Conservation (phyloP, 2,329 filamentous ascomycete species). For the Claviceps africana region DNA sequence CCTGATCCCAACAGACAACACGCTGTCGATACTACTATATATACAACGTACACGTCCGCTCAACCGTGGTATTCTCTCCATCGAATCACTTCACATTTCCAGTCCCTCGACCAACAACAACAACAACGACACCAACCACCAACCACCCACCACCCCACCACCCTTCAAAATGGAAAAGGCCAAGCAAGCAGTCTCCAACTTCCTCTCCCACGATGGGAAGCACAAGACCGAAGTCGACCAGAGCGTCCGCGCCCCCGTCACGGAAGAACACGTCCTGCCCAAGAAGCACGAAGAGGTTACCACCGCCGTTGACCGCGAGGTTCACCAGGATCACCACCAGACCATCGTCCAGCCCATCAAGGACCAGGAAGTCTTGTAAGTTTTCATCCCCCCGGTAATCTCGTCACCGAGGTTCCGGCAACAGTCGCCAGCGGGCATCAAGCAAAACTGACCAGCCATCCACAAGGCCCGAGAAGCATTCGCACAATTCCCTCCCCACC, state of each 20-base stretch:
- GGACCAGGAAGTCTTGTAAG: conserved; percentile 26
- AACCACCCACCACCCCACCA: too few relatives aligned
- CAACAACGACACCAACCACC: too few relatives aligned
- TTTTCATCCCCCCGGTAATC: too few relatives aligned
- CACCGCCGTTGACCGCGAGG: conserved; percentile 51
- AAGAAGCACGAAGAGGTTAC: conserved; percentile 47
- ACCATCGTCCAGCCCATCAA: conserved; percentile 52
- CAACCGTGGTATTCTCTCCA: too few relatives aligned
- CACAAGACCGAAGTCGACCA: conserved; percentile 60
- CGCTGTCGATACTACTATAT: too few relatives aligned
- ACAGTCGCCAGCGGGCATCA: too few relatives aligned
- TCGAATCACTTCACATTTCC: not conserved
- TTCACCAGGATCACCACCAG: conserved; percentile 61
- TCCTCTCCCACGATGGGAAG: conserved; percentile 47
- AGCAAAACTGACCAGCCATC: not conserved
- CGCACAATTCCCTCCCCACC: conserved; percentile 41
- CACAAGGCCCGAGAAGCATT: conserved; percentile 45
- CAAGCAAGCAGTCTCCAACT: conserved; percentile 45
- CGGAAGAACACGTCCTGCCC: conserved; percentile 45
- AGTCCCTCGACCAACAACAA: too few relatives aligned
- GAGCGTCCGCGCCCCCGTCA: conserved; percentile 44
- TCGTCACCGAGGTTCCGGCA: too few relatives aligned
- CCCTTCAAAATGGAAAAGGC: conserved; percentile 45
- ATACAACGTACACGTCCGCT: too few relatives aligned
- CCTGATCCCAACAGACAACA: too few relatives aligned